These are phyloP conservation scores for Copromyces sp. DNA, from an alignment of 495 filamentous ascomycete genomes.

Conservation along the genomic window DNA sequence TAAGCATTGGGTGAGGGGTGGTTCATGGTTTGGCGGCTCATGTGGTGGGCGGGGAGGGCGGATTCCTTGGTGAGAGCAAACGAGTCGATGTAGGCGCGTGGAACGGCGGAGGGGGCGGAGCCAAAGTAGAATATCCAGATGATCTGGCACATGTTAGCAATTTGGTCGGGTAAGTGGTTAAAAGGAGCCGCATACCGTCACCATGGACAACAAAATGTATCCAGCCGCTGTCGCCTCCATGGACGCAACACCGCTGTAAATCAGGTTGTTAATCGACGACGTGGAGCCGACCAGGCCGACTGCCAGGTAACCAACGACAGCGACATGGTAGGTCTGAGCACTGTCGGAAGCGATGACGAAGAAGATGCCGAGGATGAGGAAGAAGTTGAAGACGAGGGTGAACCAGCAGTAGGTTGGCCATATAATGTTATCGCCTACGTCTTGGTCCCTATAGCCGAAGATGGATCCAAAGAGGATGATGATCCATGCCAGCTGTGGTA, in stretches of 20 bases:
- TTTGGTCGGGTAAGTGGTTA: background rate
- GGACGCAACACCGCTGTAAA: conserved; percentile 59
- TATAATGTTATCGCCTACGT: conserved; percentile 6
- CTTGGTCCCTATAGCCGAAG: conserved; percentile 45
- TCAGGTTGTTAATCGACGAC: conserved; percentile 67
- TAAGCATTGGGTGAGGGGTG: conserved; percentile 9
- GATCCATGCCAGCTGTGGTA: conserved; percentile 78
- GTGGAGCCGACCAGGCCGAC: conserved; percentile 75
- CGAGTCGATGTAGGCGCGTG: conserved; percentile 87
- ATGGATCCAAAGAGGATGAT: conserved; percentile 82
- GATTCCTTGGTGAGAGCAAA: conserved; percentile 89
- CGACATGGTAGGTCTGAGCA: conserved; percentile 78
- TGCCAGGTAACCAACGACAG: conserved; percentile 79
- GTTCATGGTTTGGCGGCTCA: conserved; percentile 59
- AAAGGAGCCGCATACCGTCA: conserved; percentile 56
- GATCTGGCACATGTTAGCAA: conserved; percentile 47
- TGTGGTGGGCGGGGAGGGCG: conserved; percentile 17
- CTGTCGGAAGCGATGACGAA: conserved; percentile 73
- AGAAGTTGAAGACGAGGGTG: conserved; percentile 74
- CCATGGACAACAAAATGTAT: conserved; percentile 91
- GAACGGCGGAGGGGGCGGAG: conserved; percentile 76
- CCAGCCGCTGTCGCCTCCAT: conserved; percentile 85
- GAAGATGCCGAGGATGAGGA: conserved; percentile 66
- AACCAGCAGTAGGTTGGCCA: conserved; percentile 92
- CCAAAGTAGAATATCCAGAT: conserved; percentile 99